Conservation (phyloP, 805 yeast genomes). For the Candida montana region DNA sequence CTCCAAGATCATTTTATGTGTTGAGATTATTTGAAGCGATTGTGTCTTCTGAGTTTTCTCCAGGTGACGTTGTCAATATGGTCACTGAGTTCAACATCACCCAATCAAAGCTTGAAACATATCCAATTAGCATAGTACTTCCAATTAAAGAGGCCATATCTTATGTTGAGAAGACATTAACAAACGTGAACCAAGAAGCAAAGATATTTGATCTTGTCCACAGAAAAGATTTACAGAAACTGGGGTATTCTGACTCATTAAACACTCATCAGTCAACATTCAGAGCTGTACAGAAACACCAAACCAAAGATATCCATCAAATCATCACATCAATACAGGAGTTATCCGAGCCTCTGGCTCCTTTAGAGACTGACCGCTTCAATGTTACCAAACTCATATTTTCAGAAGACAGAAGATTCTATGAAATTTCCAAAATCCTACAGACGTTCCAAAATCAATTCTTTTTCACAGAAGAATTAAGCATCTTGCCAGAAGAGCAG, state of each 20-base stretch:
- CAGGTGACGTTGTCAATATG: conserved; percentile 52
- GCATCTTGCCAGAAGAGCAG: conserved; percentile 47
- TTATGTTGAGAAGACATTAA: conserved; percentile 47
- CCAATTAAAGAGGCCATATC: conserved; percentile 62
- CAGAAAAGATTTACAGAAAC: conserved; percentile 54
- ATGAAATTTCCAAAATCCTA: conserved; percentile 66
- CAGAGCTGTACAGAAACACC: conserved; percentile 4
- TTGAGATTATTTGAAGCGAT: conserved; percentile 58
- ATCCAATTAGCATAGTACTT: conserved; percentile 64
- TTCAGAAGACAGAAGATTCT: conserved; percentile 71
- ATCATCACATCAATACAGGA: conserved; percentile 34
- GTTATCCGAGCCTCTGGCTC: conserved; percentile 47
- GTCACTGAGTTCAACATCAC: conserved; percentile 55
- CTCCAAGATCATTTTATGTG: conserved; percentile 61
- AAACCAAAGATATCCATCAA: conserved; percentile 38
- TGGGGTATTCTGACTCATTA: neutral
- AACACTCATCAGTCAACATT: conserved; percentile 6
- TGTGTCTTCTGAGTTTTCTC: conserved; percentile 47
- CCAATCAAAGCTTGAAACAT: conserved; percentile 52
- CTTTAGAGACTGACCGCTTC: conserved; percentile 62
- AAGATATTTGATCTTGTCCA: conserved; percentile 53
- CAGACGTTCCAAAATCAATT: conserved; percentile 66
- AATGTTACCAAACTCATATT: conserved; percentile 69
- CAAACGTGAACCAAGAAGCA: conserved; percentile 38
- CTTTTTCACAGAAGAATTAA: conserved; percentile 28